Evolutionary conservation across 345 rosid genomes (phyloP), one percentile per base, ranked within the genome.

Genomic region (Hevea brasiliensis): DNA sequence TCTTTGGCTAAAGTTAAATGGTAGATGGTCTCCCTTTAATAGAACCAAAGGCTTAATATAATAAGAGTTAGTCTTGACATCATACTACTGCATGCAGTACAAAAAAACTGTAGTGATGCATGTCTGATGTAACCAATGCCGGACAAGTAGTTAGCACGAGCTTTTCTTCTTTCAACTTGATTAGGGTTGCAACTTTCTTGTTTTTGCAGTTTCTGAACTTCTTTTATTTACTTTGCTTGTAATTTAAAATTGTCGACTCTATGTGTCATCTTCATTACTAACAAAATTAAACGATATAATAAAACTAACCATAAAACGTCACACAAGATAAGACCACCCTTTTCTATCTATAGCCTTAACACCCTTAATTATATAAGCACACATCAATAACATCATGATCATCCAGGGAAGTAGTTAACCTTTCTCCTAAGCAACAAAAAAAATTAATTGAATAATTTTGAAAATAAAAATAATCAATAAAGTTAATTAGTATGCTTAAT

Each of bases 161-260:
- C 21, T 47, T 68, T 68, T 37, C 50, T 54, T 68, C 26, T 51
- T 32, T 4, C 37, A 32, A 29, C 6, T 59, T 59, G 40, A 59
- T 27, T 59, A 64, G 35, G 44, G 11, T 65, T 45, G n/a, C 18
- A 44, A 50, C 21, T 68, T 53, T 68, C 71, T 68, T 68, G 45
- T 53, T 35, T 68, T 55, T 68, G 60, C 50, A 68, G 47, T 68
- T 66, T 66, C 47, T 35, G 32, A 53, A 55, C 26, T 53, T 68
- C 20, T 37, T 54, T 68, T 47, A 32, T 68, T 27, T 50, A 47
- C 58, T 50, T 67, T 20, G 37, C 72, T 68, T 53, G 27, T 53
- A 54, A 32, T 21, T 4, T 11, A 54, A 68, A n/a, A 35, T 50
- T 21, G 27, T 44, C 1, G 14, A 24, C 23, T 32, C 4, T 24